Conservation (phyloP, 169 alveolate species). For the Haemoproteus tartakovskyi region DNA sequence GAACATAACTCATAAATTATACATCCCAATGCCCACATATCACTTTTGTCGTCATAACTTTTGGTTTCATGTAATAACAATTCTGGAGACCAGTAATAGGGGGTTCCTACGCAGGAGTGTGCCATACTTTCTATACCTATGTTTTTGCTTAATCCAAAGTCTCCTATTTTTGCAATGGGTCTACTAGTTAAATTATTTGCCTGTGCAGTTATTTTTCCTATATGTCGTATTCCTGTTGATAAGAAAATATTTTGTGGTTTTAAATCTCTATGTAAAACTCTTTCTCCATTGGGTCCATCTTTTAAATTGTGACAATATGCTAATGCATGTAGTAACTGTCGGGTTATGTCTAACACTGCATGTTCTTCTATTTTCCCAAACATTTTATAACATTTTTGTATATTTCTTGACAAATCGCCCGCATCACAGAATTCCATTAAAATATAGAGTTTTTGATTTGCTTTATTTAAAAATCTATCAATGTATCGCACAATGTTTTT, state of each 20-base stretch:
- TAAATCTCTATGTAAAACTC: constrained; percentile 93
- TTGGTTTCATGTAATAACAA: constrained; percentile 83
- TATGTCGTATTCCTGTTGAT: constrained; percentile 71
- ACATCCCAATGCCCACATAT: constrained; percentile 93
- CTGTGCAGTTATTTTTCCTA: constrained; percentile 65
- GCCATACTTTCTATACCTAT: constrained; percentile 91
- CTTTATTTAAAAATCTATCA: constrained; percentile 91
- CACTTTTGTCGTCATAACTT: constrained; percentile 93
- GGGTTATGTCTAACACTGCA: constrained; percentile 90
- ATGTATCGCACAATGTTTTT: constrained; percentile 93
- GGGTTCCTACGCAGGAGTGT: constrained; percentile 94
- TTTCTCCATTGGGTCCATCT: constrained; percentile 82
- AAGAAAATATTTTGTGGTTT: constrained; percentile 94
- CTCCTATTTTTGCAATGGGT: constrained; percentile 91
- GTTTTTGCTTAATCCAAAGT: constrained; percentile 94
- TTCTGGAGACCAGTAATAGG: constrained; percentile 98
- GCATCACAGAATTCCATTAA: constrained; percentile 96
- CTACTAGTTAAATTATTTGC: constrained; percentile 65
- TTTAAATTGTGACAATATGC: constrained; percentile 90
- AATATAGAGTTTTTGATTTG: constrained; percentile 87
- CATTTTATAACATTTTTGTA: constrained; percentile 86
- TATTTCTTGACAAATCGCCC: constrained; percentile 92
- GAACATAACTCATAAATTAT: constrained; percentile 89
- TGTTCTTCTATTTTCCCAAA: constrained; percentile 91
- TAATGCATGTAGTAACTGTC: constrained; percentile 90